Evolutionary conservation across 768 basidiomycete genomes (phyloP), one percentile per base, ranked within the genome.

Genomic region (Auriscalpium microsporum): DNA sequence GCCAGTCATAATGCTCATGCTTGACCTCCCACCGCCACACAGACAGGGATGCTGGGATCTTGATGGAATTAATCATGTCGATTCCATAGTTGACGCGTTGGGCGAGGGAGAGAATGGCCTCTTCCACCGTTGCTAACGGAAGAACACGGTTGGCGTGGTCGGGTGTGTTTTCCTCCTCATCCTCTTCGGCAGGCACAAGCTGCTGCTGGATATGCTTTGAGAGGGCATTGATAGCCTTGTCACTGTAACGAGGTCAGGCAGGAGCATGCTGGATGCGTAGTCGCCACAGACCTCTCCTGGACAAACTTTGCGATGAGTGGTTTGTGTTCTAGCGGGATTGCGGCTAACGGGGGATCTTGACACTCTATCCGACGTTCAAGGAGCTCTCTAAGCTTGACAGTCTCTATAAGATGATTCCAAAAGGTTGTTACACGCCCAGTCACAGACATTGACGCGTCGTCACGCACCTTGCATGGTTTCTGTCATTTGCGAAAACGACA

Each of bases 1-100:
- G 67, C 79, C 84, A 86, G 54, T 79, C 75, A 56, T 72, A 71
- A 58, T 77, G 73, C 17, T 75, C 61, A 3, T 80, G 75, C 62
- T 80, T 81, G 10, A 88, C 83, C 67, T 95, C 93, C 93, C 92
- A 95, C 51, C 88, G 75, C 90, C 90, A 94, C 19, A 87, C 72
- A 58, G 79, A 84, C 36, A 89, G 69, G n/a, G 79, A 71, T 8
- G 84, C 80, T 13, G 86, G 83, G 19, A 73, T 63, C 65, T 78
- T 87, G 52, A 72, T 71, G 37, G 78, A 79, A 10, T 70, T 63
- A 16, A 71, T 63, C 2, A 72, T 69, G 21, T 89, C 82, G 6
- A 94, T 68, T 1, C 93, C 93, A 64, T 94, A 94, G 67, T 95
- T 94, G 28, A 77, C 79, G 14, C 93, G 83, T 33, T 67, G 72